Evolutionary conservation across 805 yeast genomes (phyloP).

Genomic region (Diddensiella caesifluorescens): DNA sequence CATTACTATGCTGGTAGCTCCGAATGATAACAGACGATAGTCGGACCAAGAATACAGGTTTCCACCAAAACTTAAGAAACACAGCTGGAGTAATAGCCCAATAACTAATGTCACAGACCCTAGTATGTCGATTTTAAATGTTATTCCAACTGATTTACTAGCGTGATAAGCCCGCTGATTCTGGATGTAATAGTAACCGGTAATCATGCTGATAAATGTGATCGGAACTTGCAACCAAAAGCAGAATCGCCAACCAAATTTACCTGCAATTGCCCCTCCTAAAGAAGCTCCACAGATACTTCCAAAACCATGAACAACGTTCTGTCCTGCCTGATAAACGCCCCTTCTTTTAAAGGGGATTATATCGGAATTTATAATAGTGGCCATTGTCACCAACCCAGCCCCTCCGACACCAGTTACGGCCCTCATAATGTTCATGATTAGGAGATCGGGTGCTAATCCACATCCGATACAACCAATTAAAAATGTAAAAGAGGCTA

Average conservation of each 20-base stretch:
- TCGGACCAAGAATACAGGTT: slow-evolving; percentile 11
- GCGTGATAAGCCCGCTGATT: slow-evolving; percentile 5
- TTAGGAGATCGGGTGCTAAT: slow-evolving; percentile 7
- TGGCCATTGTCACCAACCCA: slow-evolving; percentile 18
- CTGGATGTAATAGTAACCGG: slow-evolving; percentile 7
- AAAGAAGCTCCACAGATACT: slow-evolving; percentile 52
- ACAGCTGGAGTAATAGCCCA: slow-evolving; percentile 9
- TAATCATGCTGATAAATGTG: slow-evolving; percentile 6
- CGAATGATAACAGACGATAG: slow-evolving; percentile 7
- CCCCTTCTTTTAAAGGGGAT: slow-evolving; percentile 15
- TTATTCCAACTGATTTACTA: background rate
- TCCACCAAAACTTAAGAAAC: slow-evolving; percentile 11
- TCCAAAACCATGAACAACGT: slow-evolving; percentile 60
- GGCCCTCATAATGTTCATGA: slow-evolving; percentile 16
- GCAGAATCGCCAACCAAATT: slow-evolving; percentile 17
- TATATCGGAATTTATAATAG: slow-evolving; percentile 34
- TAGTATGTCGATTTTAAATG: slow-evolving; percentile 3
- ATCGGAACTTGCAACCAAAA: slow-evolving; percentile 15
- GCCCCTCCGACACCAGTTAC: slow-evolving; percentile 18
- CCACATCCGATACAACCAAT: slow-evolving; percentile 18
- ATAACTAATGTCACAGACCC: slow-evolving; percentile 11
- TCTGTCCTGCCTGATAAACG: slow-evolving; percentile 60
- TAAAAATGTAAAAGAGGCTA: slow-evolving; percentile 7
- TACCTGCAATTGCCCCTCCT: slow-evolving; percentile 46
- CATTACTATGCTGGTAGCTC: slow-evolving; percentile 4